Conservation (phyloP, 345 rosid genomes). For the Hibiscus mutabilis region DNA sequence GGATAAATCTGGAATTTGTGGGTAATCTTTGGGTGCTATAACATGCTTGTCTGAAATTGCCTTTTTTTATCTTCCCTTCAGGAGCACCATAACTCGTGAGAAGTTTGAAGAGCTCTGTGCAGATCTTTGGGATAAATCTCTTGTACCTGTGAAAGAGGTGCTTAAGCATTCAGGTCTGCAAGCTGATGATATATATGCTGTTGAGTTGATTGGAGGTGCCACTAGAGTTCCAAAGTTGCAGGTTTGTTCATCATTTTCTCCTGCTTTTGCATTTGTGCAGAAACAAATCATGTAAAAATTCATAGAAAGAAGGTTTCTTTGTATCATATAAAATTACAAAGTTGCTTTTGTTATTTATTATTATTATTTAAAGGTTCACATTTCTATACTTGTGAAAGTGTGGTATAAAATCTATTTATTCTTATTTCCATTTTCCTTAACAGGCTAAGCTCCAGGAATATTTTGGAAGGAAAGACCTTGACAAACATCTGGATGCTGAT, state of each 20-base stretch:
- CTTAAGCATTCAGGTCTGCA: slow-evolving; percentile 69
- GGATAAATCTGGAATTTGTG: slow-evolving; percentile 87
- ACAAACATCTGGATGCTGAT: slow-evolving; percentile 97
- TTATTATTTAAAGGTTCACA: background rate
- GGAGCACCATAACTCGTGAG: too few relatives aligned
- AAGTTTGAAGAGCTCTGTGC: too few relatives aligned
- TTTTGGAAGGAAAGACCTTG: slow-evolving; percentile 82
- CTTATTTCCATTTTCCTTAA: slow-evolving; percentile 14
- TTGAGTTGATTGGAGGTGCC: slow-evolving; percentile 94
- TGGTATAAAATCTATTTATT: background rate
- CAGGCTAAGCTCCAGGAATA: slow-evolving; percentile 92
- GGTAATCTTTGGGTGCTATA: too few relatives aligned
- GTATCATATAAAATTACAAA: background rate
- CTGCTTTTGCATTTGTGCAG: slow-evolving; percentile 4
- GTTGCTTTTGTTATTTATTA: background rate
- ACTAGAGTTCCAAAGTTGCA: slow-evolving; percentile 98
- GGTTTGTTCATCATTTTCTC: slow-evolving; percentile 38
- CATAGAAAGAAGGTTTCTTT: background rate
- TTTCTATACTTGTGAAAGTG: background rate
- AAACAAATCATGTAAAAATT: background rate
- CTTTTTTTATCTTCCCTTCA: too few relatives aligned
- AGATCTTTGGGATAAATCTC: too few relatives aligned
- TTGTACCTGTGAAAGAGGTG: slow-evolving; percentile 77
- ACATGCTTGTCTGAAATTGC: too few relatives aligned
- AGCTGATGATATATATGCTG: slow-evolving; percentile 72